Evolutionary conservation across 257 asterid species (phyloP), one percentile per base, ranked within the genome.

Genomic region (Forsythia suspensa): DNA sequence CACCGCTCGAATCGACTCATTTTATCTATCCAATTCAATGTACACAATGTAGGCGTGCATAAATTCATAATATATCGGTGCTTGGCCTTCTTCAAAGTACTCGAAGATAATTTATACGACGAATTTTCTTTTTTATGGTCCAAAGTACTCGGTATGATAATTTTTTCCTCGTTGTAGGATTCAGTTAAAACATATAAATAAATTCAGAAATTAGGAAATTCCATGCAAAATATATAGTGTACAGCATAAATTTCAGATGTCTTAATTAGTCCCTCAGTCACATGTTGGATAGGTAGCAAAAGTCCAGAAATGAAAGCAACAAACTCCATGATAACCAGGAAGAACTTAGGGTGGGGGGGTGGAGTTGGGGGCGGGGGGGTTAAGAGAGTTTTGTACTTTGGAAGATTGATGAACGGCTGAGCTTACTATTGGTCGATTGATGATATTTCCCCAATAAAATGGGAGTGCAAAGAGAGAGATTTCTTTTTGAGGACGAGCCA

Each of bases 211-310:
- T 8, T 1, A 20, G 3, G 38, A 65, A 12, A 65, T 29, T 24
- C 61, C 57, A 43, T 43, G 68, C 74, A 44, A 51, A 48, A 48
- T 48, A 48, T 41, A 41, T 41, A 41, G 34, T 41, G 18, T 48
- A 15, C 11, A 48, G 57, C 57, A 48, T 15, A 8, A 42, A 42
- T 42, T 42, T 42, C 46, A 42, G 46, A 37, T 59, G 80, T 82
- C 70, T 40, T 57, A 24, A n/a, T n/a, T 24, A 43, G 24, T 77
- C 52, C 69, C 61, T 43, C 46, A 43, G 80, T 82, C 82, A 82
- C 51, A 37, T 70, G 73, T 13, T 70, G 73, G 48, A 38, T 70
- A 39, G 48, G 29, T 36, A 16, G 51, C 21, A 70, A 39, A 39
- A 70, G n/a, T 70, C 52, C 73, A 70, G 48, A 70, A 70, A 70